These are phyloP conservation scores for Phialemonium atrogriseum DNA, from an alignment of 2,329 filamentous ascomycete species.

Conservation along the genomic window DNA sequence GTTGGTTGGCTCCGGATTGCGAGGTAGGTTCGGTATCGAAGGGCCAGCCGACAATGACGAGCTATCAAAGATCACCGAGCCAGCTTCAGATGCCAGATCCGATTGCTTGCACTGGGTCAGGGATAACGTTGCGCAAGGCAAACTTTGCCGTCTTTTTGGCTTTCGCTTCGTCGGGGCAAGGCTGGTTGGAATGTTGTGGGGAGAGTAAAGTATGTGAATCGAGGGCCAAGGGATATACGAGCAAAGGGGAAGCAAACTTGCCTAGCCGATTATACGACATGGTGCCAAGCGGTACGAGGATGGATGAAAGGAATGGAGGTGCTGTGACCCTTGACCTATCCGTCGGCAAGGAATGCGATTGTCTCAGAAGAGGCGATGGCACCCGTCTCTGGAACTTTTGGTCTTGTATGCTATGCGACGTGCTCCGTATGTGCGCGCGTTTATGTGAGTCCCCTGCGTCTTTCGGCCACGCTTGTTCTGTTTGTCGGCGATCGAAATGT, in stretches of 20 bases:
- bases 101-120: not conserved
- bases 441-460: not conserved
- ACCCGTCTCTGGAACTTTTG: too few species aligned
- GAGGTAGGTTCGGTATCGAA: too few species aligned
- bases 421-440: not conserved
- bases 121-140: constrained; percentile 1
- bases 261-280: constrained; percentile 72
- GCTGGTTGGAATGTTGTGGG: too few species aligned
- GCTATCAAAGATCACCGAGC: constrained; percentile 4
- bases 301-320: too few species aligned
- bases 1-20: not conserved
- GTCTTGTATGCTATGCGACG: too few species aligned
- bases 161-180: too few species aligned
- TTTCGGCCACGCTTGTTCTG: not conserved
- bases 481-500: not conserved
- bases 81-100: not conserved
- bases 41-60: too few species aligned
- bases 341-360: too few species aligned
- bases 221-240: not conserved
- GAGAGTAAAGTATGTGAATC: too few species aligned
- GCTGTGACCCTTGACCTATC: too few species aligned
- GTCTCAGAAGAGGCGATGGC: too few species aligned
- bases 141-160: too few species aligned
- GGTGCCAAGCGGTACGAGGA: constrained; percentile 21
- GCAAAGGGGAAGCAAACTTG: constrained; percentile 32